Conservation (phyloP, 2,329 filamentous ascomycete genomes). For the Metarhizium sp. region DNA sequence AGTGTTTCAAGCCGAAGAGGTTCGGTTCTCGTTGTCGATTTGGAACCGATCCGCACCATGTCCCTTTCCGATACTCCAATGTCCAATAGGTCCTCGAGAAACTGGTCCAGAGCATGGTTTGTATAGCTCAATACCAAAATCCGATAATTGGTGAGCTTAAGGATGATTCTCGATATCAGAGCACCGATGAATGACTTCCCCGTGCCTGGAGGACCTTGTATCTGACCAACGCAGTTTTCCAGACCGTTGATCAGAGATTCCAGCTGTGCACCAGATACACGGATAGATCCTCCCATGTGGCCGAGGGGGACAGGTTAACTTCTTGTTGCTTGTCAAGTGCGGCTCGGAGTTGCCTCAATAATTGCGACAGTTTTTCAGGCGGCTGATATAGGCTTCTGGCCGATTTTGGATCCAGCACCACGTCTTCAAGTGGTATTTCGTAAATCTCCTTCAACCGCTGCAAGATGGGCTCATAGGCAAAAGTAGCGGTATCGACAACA, state of each 20-base stretch:
- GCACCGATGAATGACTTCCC: constrained; percentile 70
- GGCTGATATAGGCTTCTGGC: neutral
- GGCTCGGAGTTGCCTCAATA: neutral
- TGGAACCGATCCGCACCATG: constrained; percentile 57
- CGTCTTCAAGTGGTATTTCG: constrained; percentile 45
- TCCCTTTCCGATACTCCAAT: constrained; percentile 38
- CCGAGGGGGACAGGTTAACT: constrained; percentile 9
- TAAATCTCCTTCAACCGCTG: constrained; percentile 45
- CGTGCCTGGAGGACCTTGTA: constrained; percentile 68
- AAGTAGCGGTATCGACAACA: constrained; percentile 54
- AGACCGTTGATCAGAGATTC: constrained; percentile 47
- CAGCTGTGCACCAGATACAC: constrained; percentile 35
- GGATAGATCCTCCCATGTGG: constrained; percentile 16
- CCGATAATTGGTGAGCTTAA: constrained; percentile 35
- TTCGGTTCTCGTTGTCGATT: constrained; percentile 40
- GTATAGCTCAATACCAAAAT: constrained; percentile 61
- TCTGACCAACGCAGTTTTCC: constrained; percentile 43
- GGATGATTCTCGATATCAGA: constrained; percentile 46
- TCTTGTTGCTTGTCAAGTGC: neutral
- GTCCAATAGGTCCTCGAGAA: constrained; percentile 53
- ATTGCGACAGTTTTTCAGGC: neutral
- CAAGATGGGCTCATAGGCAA: constrained; percentile 61
- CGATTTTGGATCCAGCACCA: constrained; percentile 32
- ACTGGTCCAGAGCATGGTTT: constrained; percentile 58
- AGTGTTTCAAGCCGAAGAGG: constrained; percentile 37